Evolutionary conservation across 2,329 filamentous ascomycete genomes (phyloP), one percentile per base, ranked within the genome.

Genomic region (Trichoderma aggressivum): DNA sequence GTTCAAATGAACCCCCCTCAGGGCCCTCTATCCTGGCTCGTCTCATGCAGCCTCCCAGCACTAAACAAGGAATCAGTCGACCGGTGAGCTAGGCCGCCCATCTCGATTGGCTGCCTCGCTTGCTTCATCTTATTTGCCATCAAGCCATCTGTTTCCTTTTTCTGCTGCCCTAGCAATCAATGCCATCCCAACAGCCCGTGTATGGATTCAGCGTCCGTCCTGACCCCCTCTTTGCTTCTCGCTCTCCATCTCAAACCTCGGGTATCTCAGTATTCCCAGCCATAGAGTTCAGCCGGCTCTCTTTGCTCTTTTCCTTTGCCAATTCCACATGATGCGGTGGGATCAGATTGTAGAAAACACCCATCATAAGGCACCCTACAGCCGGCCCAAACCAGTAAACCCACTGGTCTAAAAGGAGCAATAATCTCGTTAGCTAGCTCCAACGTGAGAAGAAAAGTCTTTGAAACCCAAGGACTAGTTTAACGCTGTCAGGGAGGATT

Each of bases 381-480:
- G 79, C 77, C 5, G 80, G 79, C 1, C 78, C 80, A 61, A 79
- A 74, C 80, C 80, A 82, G 77, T 77, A 82, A 28, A 82, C 78
- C 79, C 80, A 82, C 71, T 82, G 80, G 18, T 72, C 73, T 74
- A n/a, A 3, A 18, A 12, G 18, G 28, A 59, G 47, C 50, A 65
- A 61, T 39, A 26, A 72, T 36, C 12, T 58, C 3, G n/a, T 53
- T 21, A 55, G 21, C n/a, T 55, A 63, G 16, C 28, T 32, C 3
- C n/a, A 21, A 14, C 28, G 21, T 18, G 10, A n/a, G 2, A 21
- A 21, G 16, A 6, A 47, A 21, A 4, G 43, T 4, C 8, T 10
- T 47, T 47, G 18, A 21, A 21, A 3, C 4, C 18, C 43, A 47
- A 47, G 8, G n/a, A 3, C 43, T 50, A 1, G 2, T 21, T 21